Evolutionary conservation across 306 rosid species (phyloP), one percentile per base, ranked within the genome.

Genomic region (Fragaria nilgerrensis): DNA sequence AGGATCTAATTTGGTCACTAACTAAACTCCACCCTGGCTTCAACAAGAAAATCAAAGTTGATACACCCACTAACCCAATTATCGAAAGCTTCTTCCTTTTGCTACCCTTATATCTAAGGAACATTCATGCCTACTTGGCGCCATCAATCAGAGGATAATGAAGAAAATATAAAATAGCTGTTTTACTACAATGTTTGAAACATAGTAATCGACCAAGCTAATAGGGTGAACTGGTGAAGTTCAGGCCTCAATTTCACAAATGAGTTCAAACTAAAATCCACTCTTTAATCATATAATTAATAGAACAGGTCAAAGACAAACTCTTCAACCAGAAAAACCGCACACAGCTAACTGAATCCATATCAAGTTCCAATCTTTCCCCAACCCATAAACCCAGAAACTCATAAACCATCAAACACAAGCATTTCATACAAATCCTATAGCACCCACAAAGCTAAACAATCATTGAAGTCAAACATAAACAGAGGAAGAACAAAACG

Each of bases 351-450:
- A 16, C 68, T 37, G n/a, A 58, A 67, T 68, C 25, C 73, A 48
- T 13, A 69, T 16, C 53, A 68, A 75, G 23, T 49, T 68, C 63
- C 62, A 68, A 78, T 32, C 49, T 25, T 62, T 64, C 58, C 9
- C 9, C 72, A 70, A 19, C 62, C 56, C 45, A 27, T 25, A 59
- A 25, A 58, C 64, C 5, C 34, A 23, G 25, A 2, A 44, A 56
- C 62, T 29, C 39, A 45, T 19, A 70, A 79, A 16, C 74, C 78
- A 75, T 53, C 79, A 62, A 71, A 37, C 55, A 52, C 1, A 81
- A 13, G 20, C n/a, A 16, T 55, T 67, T 53, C 25, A 56, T 27
- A 34, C 17, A 77, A 44, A 41, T 9, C 58, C 16, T 43, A 78
- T n/a, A 29, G 32, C 13, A 70, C 15, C 76, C 71, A 58, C 37